Evolutionary conservation across 2,329 filamentous ascomycete genomes (phyloP).

Genomic region (Paecilomyces fulvus): DNA sequence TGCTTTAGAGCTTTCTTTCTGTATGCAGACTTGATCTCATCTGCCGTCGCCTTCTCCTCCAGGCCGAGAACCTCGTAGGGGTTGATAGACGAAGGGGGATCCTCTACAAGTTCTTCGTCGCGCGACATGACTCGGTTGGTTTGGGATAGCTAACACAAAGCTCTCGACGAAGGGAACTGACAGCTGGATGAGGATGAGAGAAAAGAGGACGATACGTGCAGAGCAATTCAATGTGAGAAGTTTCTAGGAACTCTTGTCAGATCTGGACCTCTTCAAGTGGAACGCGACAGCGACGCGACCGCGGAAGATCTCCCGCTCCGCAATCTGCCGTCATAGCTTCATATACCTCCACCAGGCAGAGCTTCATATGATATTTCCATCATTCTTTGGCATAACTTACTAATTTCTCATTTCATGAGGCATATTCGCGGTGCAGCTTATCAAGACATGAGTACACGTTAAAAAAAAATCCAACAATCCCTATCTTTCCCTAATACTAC

Average conservation of each 20-base stretch:
- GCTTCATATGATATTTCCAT: slow-evolving; percentile 1
- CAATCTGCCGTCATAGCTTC: slow-evolving; percentile 16
- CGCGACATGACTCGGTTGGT: slow-evolving; percentile 7
- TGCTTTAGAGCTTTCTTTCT: slow-evolving; percentile 80
- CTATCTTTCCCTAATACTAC: background rate
- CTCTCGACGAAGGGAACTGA: background rate
- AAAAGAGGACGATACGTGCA: background rate
- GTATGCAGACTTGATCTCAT: slow-evolving; percentile 84
- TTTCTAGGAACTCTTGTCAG: background rate
- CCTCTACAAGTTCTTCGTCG: slow-evolving; percentile 47
- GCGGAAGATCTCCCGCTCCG: background rate
- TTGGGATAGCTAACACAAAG: background rate
- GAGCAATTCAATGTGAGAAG: background rate
- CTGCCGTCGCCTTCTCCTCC: slow-evolving; percentile 59
- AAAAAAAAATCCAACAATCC: background rate
- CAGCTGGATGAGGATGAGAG: background rate
- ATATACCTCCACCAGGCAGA: slow-evolving; percentile 13
- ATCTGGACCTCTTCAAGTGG: slow-evolving; percentile 1
- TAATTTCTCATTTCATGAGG: background rate
- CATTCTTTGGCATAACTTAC: background rate
- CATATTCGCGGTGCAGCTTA: background rate
- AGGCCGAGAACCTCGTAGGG: slow-evolving; percentile 77
- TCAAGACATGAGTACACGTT: background rate
- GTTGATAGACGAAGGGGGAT: slow-evolving; percentile 59
- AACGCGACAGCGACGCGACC: slow-evolving; percentile 14